phyloP scores from a whole-genome alignment of 805 yeast genomes.

The Lipomyces chichibuensis region DNA sequence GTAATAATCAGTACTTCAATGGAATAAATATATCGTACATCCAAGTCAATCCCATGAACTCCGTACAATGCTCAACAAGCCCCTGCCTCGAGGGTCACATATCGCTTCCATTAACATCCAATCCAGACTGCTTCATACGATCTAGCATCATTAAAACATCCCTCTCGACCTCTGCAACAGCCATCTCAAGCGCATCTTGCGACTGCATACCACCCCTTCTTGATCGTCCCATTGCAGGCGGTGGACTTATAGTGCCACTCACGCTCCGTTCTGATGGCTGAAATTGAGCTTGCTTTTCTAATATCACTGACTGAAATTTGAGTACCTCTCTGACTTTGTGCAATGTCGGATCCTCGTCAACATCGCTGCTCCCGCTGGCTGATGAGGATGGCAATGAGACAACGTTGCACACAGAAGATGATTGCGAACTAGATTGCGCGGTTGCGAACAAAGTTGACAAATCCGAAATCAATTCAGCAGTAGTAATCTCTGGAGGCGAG shows the following conservation, averaged over 20 bases:
- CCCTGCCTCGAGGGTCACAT: not conserved
- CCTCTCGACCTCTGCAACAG: constrained; percentile 8
- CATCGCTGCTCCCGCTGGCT: not conserved
- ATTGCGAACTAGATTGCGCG: not conserved
- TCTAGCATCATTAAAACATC: constrained; percentile 15
- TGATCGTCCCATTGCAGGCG: not conserved
- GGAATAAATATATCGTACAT: not conserved
- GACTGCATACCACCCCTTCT: not conserved
- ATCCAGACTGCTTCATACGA: constrained; percentile 17
- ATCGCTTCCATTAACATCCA: not conserved
- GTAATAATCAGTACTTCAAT: not conserved
- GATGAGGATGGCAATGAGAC: not conserved
- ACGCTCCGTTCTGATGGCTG: not conserved
- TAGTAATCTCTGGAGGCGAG: constrained; percentile 5
- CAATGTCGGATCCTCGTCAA: constrained; percentile 15
- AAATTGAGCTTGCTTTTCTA: constrained; percentile 5
- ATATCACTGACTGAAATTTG: not conserved
- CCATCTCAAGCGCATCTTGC: constrained; percentile 13
- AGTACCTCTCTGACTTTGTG: constrained; percentile 18
- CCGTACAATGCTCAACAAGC: not conserved
- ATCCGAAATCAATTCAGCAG: constrained; percentile 25
- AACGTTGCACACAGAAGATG: not conserved
- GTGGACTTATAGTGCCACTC: not conserved
- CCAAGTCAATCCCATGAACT: not conserved
- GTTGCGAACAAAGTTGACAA: constrained; percentile 17